Evolutionary conservation across 2,329 filamentous ascomycete genomes (phyloP).

Genomic region (Periconia digitata): DNA sequence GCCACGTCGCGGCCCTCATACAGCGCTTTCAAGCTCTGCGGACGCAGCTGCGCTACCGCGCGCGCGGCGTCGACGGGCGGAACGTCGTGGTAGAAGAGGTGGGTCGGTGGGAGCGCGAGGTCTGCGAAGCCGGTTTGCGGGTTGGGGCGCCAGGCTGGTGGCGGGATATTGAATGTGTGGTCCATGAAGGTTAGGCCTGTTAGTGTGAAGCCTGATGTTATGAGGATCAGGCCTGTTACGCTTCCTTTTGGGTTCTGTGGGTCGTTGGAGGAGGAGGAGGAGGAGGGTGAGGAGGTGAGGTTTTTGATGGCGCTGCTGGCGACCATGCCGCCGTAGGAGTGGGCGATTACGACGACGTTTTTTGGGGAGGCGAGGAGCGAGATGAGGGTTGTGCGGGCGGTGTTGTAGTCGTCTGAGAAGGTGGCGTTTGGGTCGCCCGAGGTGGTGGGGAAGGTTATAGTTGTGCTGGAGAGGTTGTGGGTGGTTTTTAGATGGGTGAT

Average conservation of each 20-base stretch:
- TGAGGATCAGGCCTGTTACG: constrained; percentile 15
- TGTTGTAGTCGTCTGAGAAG: constrained; percentile 18
- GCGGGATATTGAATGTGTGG: constrained; percentile 10
- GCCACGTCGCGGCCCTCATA: constrained; percentile 48
- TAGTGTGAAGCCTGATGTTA: constrained; percentile 17
- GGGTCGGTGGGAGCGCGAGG: constrained; percentile 38
- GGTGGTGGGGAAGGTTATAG: constrained; percentile 14
- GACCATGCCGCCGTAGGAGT: constrained; percentile 55
- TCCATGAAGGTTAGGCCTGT: constrained; percentile 19
- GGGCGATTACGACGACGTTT: constrained; percentile 52
- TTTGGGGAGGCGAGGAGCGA: constrained; percentile 12
- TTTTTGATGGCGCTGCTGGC: constrained; percentile 51
- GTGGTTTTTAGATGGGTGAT: constrained; percentile 7
- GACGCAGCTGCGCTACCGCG: constrained; percentile 47
- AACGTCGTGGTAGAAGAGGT: constrained; percentile 57
- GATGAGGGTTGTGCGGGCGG: constrained; percentile 6
- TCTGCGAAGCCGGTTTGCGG: constrained; percentile 45
- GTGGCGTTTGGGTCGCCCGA: constrained; percentile 10
- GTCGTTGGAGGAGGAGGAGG: not conserved
- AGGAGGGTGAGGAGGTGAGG: constrained; percentile 28
- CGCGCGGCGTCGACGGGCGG: constrained; percentile 46
- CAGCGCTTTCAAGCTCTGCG: constrained; percentile 49
- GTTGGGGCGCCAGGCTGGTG: constrained; percentile 14
- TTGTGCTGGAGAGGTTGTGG: constrained; percentile 7
- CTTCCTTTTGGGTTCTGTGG: constrained; percentile 6